Percentiles rank a stretch among this genome's conserved stretches.
Evolutionary conservation across 2,329 filamentous ascomycete genomes (phyloP).

Genomic region (Corniculantispora saksenae): DNA sequence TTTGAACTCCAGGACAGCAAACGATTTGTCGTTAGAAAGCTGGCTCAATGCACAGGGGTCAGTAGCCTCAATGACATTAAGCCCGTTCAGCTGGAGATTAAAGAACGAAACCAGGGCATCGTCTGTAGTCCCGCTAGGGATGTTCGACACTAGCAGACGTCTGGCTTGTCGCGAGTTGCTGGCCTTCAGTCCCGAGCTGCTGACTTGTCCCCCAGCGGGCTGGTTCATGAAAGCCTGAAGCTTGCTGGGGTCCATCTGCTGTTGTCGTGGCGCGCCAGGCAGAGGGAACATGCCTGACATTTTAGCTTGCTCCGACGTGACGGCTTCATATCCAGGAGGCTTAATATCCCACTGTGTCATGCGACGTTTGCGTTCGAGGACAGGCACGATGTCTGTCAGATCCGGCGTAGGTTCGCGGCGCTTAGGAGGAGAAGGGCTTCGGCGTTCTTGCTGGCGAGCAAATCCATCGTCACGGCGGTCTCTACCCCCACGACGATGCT

Average conservation of each 20-base stretch:
- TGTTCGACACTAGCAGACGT: constrained; percentile 83
- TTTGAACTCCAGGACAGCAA: constrained; percentile 91
- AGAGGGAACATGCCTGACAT: constrained; percentile 98
- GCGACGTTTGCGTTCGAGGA: constrained; percentile 84
- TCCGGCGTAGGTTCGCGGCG: constrained; percentile 96
- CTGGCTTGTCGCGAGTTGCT: constrained; percentile 93
- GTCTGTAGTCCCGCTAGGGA: constrained; percentile 72
- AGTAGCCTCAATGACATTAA: constrained; percentile 82
- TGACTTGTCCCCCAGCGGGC: constrained; percentile 65
- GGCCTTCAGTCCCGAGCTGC: constrained; percentile 81
- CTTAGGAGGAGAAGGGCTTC: constrained; percentile 81
- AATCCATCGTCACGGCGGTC: constrained; percentile 44
- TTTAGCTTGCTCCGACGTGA: constrained; percentile 97
- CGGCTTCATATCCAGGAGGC: constrained; percentile 95
- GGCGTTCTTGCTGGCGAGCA: constrained; percentile 56
- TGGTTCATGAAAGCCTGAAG: constrained; percentile 96
- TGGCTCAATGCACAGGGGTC: constrained; percentile 87
- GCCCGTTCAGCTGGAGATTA: constrained; percentile 93
- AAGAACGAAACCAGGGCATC: constrained; percentile 82
- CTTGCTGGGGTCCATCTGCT: constrained; percentile 91
- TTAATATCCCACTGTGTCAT: constrained; percentile 99
- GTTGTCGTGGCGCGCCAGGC: constrained; percentile 89
- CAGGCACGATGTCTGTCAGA: constrained; percentile 78
- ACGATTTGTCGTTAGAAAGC: constrained; percentile 74
- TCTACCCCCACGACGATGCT: constrained; percentile 51